Evolutionary conservation across 2,329 filamentous ascomycete genomes (phyloP).

Genomic region (Phaeosphaeria sp.): DNA sequence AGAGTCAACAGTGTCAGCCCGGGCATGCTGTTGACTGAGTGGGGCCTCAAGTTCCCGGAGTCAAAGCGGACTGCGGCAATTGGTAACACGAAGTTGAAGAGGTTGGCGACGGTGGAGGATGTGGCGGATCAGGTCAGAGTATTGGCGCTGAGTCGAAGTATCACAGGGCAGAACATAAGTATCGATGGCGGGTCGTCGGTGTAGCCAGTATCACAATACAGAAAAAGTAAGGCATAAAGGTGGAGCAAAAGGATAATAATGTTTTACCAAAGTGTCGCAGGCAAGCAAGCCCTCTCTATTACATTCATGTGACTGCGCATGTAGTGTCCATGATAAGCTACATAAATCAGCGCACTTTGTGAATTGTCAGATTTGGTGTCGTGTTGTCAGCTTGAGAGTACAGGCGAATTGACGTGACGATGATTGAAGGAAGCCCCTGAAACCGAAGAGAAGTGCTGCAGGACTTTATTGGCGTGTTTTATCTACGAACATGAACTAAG

Average conservation of each 20-base stretch:
- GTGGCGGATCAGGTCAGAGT: constrained; percentile 46
- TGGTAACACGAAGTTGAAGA: constrained; percentile 54
- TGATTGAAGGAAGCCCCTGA: too few species aligned
- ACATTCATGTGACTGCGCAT: too few species aligned
- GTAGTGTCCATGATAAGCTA: too few species aligned
- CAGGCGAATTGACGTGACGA: too few species aligned
- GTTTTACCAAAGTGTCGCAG: too few species aligned
- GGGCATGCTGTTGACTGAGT: constrained; percentile 67
- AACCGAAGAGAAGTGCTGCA: too few species aligned
- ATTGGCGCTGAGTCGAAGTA: constrained; percentile 43
- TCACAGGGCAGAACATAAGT: constrained; percentile 47
- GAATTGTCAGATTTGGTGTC: too few species aligned
- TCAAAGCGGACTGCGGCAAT: constrained; percentile 52
- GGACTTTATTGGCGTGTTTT: too few species aligned
- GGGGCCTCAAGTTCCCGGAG: constrained; percentile 56
- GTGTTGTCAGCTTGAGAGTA: too few species aligned
- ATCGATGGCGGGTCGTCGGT: constrained; percentile 46
- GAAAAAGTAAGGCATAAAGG: neutral
- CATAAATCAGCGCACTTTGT: too few species aligned
- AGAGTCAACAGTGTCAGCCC: constrained; percentile 70
- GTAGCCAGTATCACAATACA: constrained; percentile 8
- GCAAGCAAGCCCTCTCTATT: too few species aligned
- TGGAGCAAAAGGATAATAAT: neutral
- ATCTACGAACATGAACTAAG: too few species aligned
- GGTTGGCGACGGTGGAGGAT: constrained; percentile 62